Evolutionary conservation across 495 filamentous ascomycete genomes (phyloP).

Genomic region (Saxophila tyrrhenica): DNA sequence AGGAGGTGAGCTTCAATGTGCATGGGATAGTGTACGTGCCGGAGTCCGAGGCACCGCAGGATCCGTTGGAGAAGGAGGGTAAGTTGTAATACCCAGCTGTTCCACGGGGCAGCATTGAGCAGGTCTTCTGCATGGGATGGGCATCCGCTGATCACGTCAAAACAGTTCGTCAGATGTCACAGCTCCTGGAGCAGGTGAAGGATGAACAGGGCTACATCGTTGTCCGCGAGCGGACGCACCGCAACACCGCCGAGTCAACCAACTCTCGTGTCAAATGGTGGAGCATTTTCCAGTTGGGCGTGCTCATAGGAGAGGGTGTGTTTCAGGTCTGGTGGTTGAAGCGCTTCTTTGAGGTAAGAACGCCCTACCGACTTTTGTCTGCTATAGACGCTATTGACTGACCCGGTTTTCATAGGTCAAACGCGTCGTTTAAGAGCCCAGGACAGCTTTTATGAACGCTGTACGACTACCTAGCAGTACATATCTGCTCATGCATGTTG

Average conservation of each 20-base stretch:
- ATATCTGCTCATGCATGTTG: too few relatives aligned
- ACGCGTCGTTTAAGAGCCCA: not conserved
- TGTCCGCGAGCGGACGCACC: slow-evolving; percentile 83
- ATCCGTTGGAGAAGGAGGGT: slow-evolving; percentile 88
- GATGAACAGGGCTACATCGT: slow-evolving; percentile 98
- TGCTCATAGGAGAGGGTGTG: slow-evolving; percentile 81
- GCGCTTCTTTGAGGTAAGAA: slow-evolving; percentile 86
- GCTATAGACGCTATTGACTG: too few relatives aligned
- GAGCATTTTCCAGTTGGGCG: slow-evolving; percentile 90
- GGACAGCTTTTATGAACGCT: too few relatives aligned
- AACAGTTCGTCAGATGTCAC: slow-evolving; percentile 73
- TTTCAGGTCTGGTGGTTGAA: slow-evolving; percentile 99
- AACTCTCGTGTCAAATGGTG: slow-evolving; percentile 98
- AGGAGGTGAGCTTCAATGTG: slow-evolving; percentile 98
- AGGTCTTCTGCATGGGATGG: too few relatives aligned
- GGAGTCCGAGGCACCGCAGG: slow-evolving; percentile 68
- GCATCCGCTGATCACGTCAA: too few relatives aligned
- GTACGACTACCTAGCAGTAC: not conserved
- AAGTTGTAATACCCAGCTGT: slow-evolving; percentile 20
- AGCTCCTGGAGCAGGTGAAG: slow-evolving; percentile 80
- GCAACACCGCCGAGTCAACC: slow-evolving; percentile 97
- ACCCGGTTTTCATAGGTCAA: not conserved
- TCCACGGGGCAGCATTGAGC: not conserved
- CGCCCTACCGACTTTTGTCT: not conserved
- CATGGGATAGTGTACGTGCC: slow-evolving; percentile 97